Evolutionary conservation across 169 alveolate genomes (phyloP).

Genomic region (Perkinsus marinus): DNA sequence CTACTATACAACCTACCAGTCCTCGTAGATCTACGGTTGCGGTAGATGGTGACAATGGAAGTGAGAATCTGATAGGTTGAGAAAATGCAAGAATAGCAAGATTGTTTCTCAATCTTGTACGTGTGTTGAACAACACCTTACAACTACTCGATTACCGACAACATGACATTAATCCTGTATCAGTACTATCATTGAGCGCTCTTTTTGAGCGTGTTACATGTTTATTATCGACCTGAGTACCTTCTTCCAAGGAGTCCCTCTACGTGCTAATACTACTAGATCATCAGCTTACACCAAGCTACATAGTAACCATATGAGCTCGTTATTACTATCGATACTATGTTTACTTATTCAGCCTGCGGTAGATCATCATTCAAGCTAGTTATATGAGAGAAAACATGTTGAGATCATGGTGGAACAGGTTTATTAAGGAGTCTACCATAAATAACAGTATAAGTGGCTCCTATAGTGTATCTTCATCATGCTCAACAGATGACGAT

Average conservation of each 20-base stretch:
- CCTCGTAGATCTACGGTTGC: no score
- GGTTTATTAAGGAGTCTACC: no score
- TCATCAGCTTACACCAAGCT: background rate
- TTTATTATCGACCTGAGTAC: background rate
- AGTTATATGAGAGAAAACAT: background rate
- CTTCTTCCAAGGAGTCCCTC: background rate
- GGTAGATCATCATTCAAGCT: background rate
- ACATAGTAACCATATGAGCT: no score
- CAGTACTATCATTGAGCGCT: no score
- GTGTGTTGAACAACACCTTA: background rate
- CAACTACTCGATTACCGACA: no score
- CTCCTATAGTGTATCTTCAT: no score
- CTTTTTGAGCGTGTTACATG: background rate
- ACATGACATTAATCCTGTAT: background rate
- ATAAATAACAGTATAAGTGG: no score
- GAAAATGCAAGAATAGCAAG: background rate
- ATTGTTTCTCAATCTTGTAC: background rate
- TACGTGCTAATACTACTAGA: background rate
- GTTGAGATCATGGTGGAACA: background rate
- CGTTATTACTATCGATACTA: background rate
- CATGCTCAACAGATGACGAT: background rate
- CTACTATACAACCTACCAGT: no score
- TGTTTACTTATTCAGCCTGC: background rate
- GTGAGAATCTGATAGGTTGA: no score
- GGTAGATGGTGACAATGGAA: no score